Base-by-base conservation (phyloP, 371 early-diverging fungal species). In the Synchytrium microbalum region DNA sequence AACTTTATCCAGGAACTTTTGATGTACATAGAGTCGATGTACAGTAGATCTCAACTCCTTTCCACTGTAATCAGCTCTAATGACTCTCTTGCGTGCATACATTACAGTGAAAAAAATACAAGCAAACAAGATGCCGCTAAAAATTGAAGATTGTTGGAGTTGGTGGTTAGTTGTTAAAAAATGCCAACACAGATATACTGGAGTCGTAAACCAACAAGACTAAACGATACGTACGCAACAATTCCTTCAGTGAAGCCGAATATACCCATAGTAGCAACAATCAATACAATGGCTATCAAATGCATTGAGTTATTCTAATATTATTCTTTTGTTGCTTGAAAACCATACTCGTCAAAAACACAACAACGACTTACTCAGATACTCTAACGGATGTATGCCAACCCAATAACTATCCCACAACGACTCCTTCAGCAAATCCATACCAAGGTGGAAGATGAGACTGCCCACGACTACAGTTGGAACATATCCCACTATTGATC, bases 211-310 rank as follows among this genome's bases (percentile, higher is more conserved):
- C n/a, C n/a, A n/a, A n/a, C n/a, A n/a, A n/a, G n/a, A n/a, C n/a
- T n/a, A n/a, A n/a, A n/a, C n/a, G n/a, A n/a, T n/a, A n/a, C n/a
- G n/a, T n/a, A n/a, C n/a, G 93, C 77, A 59, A 95, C 79, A 62
- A 96, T 92, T 28, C 95, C 96, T 67, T 95, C 93, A 14, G 92
- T 93, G 71, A 97, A 97, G 2, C 96, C 96, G 33, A 92, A 75
- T 16, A 73, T 70, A 0, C 89, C 91, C 62, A 63, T 67, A 2
- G 38, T 58, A 1, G 54, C 61, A 31, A 67, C 32, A 46, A 65
- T 59, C 16, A 56, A 2, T 10, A 66, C 28, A 27, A 24, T 54
- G 3, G 54, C 27, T 25, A 60, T 57, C 14, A 24, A 57, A 24
- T 14, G 14, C 30, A 60, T 51, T 25, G 60, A 60, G 60, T 8